Base-by-base conservation (phyloP, 164 flowering plant genomes). In the Hamamelis virginiana region DNA sequence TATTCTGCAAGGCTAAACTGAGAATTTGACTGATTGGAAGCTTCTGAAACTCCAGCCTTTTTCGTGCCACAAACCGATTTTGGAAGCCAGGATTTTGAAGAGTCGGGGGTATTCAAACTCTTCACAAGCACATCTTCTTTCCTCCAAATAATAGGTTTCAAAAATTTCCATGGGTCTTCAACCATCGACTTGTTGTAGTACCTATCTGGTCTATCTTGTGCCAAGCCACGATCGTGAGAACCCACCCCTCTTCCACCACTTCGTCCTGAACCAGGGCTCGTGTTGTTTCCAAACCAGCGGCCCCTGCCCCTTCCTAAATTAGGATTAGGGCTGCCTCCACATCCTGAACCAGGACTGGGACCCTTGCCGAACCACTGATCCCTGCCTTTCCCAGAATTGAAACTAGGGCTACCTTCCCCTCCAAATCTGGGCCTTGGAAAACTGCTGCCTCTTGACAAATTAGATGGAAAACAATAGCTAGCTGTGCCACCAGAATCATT, bases 91-190 rank as follows among this genome's bases (percentile, higher is more conserved):
- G 83, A 73, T 47, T 63, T 75, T 45, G 62, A 28, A 41, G 74
- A 60, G 26, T n/a, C n/a, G n/a, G n/a, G n/a, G n/a, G n/a, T n/a
- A n/a, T n/a, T n/a, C n/a, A n/a, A 21, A 38, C 14, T 1, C 53
- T 8, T 16, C n/a, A n/a, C n/a, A n/a, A n/a, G n/a, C 16, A 16
- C 21, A 3, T 19, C 25, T 50, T 53, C 62, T 1, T 59, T 59
- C 65, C 8, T 72, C 84, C 88, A 82, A 33, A 81, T 26, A 23
- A 85, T 73, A 72, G 97, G 96, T 65, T 72, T 68, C 78, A 92
- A 62, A 28, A 46, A 52, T 76, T 80, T 74, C 97, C 96, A 90
- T 11, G 97, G 97, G 55, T 92, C 97, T 72, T 85, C 97, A 8
- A 86, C 64, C 96, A 92, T 90, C 65, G 92, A 89, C 72, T 74